phyloP scores from a whole-genome alignment of 768 basidiomycete species.

The Sarcomyxa edulis region DNA sequence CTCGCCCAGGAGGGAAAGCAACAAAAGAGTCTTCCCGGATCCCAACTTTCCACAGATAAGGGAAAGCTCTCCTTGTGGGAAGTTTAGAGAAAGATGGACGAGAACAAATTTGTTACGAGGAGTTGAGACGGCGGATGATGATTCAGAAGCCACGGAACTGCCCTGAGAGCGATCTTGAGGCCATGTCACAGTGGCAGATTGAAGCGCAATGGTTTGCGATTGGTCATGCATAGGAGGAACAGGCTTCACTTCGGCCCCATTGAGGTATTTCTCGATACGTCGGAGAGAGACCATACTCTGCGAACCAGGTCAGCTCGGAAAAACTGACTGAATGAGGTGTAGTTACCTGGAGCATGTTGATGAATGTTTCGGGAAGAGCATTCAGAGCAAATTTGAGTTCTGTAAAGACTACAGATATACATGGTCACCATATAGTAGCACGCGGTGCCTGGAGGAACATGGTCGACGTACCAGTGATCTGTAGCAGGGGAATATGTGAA shows the following conservation, averaged over 20 bases:
- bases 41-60: constrained; percentile 88
- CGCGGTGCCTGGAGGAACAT: not conserved
- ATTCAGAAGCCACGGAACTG: constrained; percentile 27
- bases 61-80: constrained; percentile 75
- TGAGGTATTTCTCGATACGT: constrained; percentile 88
- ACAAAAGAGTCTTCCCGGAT: constrained; percentile 80
- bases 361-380: constrained; percentile 85
- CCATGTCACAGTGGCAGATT: constrained; percentile 89
- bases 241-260: constrained; percentile 61
- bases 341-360: constrained; percentile 77
- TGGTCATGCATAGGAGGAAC: constrained; percentile 55
- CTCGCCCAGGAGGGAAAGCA: constrained; percentile 85
- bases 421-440: not conserved
- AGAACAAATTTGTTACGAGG: constrained; percentile 78
- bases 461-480: constrained; percentile 35
- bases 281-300: constrained; percentile 79
- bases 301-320: not conserved
- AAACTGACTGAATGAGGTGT: not conserved
- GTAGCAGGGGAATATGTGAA: constrained; percentile 44
- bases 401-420: constrained; percentile 60
- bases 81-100: constrained; percentile 69
- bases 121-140: constrained; percentile 59
- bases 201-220: constrained; percentile 62
- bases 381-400: constrained; percentile 88
- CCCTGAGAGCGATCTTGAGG: constrained; percentile 62